A percentile compares a stretch with the other conserved stretches of the same genome.
Evolutionary conservation across 2,329 filamentous ascomycete genomes (phyloP).

Genomic region (Mollisia scopiformis): DNA sequence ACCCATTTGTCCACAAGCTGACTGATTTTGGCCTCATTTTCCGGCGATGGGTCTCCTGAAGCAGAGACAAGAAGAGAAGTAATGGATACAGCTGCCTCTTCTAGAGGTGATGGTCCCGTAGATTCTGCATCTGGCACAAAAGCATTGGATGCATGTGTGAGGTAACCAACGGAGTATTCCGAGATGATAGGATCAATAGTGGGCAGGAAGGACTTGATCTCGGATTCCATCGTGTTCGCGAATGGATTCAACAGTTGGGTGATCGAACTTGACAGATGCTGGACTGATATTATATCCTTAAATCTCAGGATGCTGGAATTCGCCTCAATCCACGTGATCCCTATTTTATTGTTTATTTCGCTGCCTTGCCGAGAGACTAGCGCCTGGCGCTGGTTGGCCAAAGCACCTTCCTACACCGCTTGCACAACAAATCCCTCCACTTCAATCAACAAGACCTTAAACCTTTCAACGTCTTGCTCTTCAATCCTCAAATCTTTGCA

Average conservation of each 20-base stretch:
- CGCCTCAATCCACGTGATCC: not conserved
- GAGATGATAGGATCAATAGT: slow-evolving; percentile 87
- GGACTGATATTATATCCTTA: not conserved
- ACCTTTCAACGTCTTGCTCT: slow-evolving; percentile 28
- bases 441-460: slow-evolving; percentile 27
- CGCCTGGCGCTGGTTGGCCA: not conserved
- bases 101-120: slow-evolving; percentile 72
- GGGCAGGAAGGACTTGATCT: slow-evolving; percentile 82
- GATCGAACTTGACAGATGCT: not conserved
- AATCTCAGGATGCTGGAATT: not conserved
- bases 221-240: slow-evolving; percentile 70
- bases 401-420: not conserved
- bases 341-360: not conserved
- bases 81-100: slow-evolving; percentile 81
- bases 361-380: not conserved
- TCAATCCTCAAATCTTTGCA: slow-evolving; percentile 19
- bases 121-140: slow-evolving; percentile 77
- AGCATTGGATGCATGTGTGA: slow-evolving; percentile 87
- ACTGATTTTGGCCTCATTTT: slow-evolving; percentile 77
- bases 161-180: slow-evolving; percentile 91
- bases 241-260: not conserved
- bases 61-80: slow-evolving; percentile 91
- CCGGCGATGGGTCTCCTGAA: slow-evolving; percentile 76
- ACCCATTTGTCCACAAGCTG: slow-evolving; percentile 91
- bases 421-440: slow-evolving; percentile 16